Conservation (phyloP, 1,284 basidiomycete species). For the Austroboletus rostrupii region DNA sequence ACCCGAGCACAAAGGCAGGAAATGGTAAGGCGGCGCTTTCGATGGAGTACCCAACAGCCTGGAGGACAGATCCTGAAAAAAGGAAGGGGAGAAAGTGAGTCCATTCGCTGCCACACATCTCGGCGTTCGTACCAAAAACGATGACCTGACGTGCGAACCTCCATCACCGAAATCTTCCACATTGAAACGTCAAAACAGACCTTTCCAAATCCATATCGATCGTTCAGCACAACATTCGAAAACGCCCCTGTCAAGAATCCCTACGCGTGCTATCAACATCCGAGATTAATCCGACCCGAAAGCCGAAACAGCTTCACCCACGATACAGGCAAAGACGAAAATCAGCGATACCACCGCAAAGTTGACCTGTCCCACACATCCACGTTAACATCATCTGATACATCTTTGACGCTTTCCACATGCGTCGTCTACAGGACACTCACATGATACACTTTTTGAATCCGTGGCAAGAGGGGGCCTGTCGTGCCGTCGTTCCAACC, state of each 20-base stretch:
- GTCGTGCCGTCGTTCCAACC: slow-evolving; percentile 34
- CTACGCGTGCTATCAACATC: slow-evolving; percentile 15
- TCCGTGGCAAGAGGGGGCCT: slow-evolving; percentile 31
- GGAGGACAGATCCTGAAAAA: slow-evolving; percentile 30
- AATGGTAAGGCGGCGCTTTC: slow-evolving; percentile 61
- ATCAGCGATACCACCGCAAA: slow-evolving; percentile 30
- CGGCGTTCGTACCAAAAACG: slow-evolving; percentile 21
- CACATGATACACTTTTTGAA: slow-evolving; percentile 30
- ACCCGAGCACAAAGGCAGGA: slow-evolving; percentile 56
- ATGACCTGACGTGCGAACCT: slow-evolving; percentile 17
- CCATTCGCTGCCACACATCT: too few species aligned
- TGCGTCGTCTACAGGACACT: not conserved
- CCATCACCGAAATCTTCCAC: too few species aligned
- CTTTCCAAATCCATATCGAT: slow-evolving; percentile 32
- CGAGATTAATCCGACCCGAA: not conserved
- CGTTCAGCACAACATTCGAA: slow-evolving; percentile 25
- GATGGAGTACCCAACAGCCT: slow-evolving; percentile 47
- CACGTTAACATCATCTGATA: not conserved
- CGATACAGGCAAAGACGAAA: slow-evolving; percentile 31
- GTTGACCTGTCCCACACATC: slow-evolving; percentile 17
- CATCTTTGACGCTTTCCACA: not conserved
- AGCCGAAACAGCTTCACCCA: slow-evolving; percentile 14
- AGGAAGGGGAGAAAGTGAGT: not conserved
- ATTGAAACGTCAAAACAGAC: slow-evolving; percentile 8
- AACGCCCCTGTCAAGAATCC: slow-evolving; percentile 31